Conservation (phyloP, 257 asterid species). For the Dorcoceras hygrometricum region DNA sequence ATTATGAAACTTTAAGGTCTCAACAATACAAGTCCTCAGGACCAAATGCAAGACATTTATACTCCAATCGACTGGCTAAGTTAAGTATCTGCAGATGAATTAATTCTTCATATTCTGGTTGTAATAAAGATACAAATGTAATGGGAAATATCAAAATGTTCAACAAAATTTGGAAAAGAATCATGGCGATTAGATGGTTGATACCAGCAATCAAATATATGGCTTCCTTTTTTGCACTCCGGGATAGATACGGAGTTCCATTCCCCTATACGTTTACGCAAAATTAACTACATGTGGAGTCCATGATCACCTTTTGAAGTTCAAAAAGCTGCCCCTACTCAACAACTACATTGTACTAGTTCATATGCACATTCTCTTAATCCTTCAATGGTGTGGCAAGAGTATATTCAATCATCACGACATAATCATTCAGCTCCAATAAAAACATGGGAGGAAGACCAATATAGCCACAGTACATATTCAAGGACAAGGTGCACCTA, state of each 20-base stretch:
- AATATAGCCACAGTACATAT: neutral
- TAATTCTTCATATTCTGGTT: neutral
- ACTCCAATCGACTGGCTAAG: neutral
- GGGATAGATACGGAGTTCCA: neutral
- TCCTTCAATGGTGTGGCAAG: constrained; percentile 1
- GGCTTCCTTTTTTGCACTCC: neutral
- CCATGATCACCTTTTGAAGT: neutral
- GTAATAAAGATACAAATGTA: neutral
- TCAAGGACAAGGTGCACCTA: neutral
- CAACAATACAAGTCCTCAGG: neutral
- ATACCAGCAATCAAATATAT: neutral
- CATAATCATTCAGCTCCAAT: constrained; percentile 7
- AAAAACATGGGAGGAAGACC: constrained; percentile 6
- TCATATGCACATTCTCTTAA: neutral
- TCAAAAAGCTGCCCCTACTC: neutral
- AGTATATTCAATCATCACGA: constrained; percentile 9
- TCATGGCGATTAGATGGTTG: neutral
- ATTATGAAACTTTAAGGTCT: neutral
- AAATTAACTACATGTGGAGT: neutral
- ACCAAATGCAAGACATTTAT: neutral
- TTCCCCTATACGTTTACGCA: neutral
- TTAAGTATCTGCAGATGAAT: neutral
- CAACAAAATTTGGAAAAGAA: no score
- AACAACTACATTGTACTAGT: neutral
- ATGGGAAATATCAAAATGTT: neutral